Base-by-base conservation (phyloP, 768 basidiomycete genomes). In the Dacryopinax primogenitus region DNA sequence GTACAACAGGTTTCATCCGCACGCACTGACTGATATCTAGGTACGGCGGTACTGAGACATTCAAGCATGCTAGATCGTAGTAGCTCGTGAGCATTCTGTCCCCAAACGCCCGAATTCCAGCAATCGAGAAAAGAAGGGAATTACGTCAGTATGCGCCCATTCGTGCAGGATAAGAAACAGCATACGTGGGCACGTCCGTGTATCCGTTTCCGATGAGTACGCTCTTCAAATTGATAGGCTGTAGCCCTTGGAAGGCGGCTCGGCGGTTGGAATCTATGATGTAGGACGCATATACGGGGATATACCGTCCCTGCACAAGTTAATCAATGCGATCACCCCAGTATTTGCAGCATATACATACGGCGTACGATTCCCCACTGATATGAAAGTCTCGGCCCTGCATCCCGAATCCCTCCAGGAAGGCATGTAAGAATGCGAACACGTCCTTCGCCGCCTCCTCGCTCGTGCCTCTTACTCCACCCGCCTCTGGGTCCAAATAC, bases 261-360 rank as follows among this genome's bases (percentile, higher is more conserved):
- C 77, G 71, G 45, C 69, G 67, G 72, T 92, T 91, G 68, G 86
- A 83, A 74, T 92, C 90, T 62, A 85, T 82, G 15, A 92, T 83
- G 33, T 85, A 84, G 15, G 86, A 80, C 0, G 88, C 90, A 67
- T 91, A 92, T 0, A 77, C 68, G 41, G 41, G 41, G 41, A 44
- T 44, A 23, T 44, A 44, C 41, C 41, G 4, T 6, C 41, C 41
- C 41, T 44, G 41, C 41, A 18, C n/a, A n/a, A n/a, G n/a, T n/a
- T n/a, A n/a, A n/a, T n/a, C n/a, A n/a, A n/a, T n/a, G n/a, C n/a
- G n/a, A n/a, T n/a, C n/a, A n/a, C n/a, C n/a, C n/a, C n/a, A n/a
- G n/a, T n/a, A n/a, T n/a, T n/a, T n/a, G n/a, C 41, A 44, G 18
- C 41, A 44, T 23, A 44, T 44, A 44, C 41, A 23, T 23, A 44